Evolutionary conservation across 352 stramenopile species (phyloP).

Genomic region (Phytophthora cryptogea): DNA sequence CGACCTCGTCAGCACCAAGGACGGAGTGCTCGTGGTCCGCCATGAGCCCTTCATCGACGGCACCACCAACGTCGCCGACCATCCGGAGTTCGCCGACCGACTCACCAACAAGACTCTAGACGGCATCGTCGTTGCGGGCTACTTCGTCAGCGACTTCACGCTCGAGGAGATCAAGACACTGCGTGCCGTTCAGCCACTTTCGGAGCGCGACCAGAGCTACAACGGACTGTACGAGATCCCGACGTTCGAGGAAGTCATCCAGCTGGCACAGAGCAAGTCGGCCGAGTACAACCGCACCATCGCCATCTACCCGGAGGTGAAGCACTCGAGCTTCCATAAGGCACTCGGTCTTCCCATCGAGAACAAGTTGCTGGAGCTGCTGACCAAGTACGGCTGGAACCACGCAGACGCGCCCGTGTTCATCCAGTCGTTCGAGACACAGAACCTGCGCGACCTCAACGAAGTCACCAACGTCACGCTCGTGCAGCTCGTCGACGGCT

Average conservation of each 20-base stretch:
- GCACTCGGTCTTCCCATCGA: slow-evolving; percentile 73
- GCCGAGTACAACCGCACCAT: slow-evolving; percentile 60
- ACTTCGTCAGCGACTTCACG: slow-evolving; percentile 93
- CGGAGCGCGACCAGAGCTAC: slow-evolving; percentile 78
- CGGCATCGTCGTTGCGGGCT: slow-evolving; percentile 62
- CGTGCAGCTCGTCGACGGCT: slow-evolving; percentile 78
- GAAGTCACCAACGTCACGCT: slow-evolving; percentile 72
- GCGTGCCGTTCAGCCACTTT: slow-evolving; percentile 74
- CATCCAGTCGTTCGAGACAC: slow-evolving; percentile 80
- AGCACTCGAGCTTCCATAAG: slow-evolving; percentile 83
- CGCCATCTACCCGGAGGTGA: slow-evolving; percentile 90
- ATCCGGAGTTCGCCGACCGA: slow-evolving; percentile 73
- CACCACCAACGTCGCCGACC: slow-evolving; percentile 88
- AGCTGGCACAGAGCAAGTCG: slow-evolving; percentile 73
- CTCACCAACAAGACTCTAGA: slow-evolving; percentile 62
- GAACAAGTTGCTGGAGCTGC: slow-evolving; percentile 72
- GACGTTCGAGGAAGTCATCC: slow-evolving; percentile 89
- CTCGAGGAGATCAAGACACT: slow-evolving; percentile 91
- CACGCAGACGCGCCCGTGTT: slow-evolving; percentile 63
- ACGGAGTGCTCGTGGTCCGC: slow-evolving; percentile 80
- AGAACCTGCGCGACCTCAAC: slow-evolving; percentile 74
- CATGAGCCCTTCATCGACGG: slow-evolving; percentile 90
- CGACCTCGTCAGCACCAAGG: slow-evolving; percentile 89
- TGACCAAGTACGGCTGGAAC: slow-evolving; percentile 74
- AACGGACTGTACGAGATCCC: slow-evolving; percentile 89